phyloP scores from a whole-genome alignment of 306 rosid genomes.

The Corylus avellana region DNA sequence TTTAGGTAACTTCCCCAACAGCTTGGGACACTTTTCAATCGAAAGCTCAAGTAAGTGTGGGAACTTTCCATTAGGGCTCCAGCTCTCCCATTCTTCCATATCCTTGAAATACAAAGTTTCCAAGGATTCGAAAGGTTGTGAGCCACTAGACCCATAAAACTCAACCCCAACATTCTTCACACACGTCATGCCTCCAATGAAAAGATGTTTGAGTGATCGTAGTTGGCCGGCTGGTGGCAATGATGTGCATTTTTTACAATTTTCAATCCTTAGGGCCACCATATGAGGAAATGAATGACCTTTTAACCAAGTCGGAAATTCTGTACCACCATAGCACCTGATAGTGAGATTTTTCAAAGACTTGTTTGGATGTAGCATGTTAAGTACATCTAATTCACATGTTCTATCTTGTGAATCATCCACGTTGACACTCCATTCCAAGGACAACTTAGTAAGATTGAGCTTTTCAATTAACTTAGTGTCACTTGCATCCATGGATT shows the following conservation, averaged over 20 bases:
- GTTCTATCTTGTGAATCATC: neutral
- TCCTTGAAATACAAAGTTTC: neutral
- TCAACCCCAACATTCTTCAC: constrained; percentile 7
- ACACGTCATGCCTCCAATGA: neutral
- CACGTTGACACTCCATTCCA: neutral
- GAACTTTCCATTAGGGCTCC: neutral
- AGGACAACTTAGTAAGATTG: neutral
- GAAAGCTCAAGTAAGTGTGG: neutral
- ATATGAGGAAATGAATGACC: neutral
- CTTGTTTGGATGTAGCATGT: neutral
- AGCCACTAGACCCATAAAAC: constrained; percentile 5
- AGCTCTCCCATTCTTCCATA: neutral
- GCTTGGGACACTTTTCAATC: neutral
- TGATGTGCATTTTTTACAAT: neutral
- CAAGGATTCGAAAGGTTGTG: neutral
- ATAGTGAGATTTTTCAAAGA: neutral
- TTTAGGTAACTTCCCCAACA: neutral
- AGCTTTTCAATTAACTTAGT: neutral
- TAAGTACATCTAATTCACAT: neutral
- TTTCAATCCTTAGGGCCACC: neutral
- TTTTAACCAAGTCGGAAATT: constrained; percentile 12
- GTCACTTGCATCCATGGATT: neutral
- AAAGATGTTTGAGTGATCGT: neutral
- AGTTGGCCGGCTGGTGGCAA: constrained; percentile 7
- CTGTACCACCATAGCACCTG: neutral